Evolutionary conservation across 305 asterid genomes (phyloP).

Genomic region (Solanum hybrid): DNA sequence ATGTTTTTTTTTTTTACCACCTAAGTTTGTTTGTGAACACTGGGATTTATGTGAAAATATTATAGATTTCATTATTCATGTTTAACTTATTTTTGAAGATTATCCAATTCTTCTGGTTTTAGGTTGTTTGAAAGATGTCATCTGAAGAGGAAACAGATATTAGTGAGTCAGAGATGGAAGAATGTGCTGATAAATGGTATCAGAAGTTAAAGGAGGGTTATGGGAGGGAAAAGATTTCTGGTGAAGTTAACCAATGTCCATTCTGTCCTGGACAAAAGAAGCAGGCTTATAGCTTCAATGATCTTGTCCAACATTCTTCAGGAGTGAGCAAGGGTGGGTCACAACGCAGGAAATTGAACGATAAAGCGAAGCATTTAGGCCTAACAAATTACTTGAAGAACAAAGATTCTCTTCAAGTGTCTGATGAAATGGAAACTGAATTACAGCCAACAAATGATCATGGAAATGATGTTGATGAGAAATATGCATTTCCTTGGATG

Average conservation of each 20-base stretch:
- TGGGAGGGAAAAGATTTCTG: constrained; percentile 10
- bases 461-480: constrained; percentile 18
- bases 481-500: constrained; percentile 18
- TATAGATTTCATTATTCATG: not conserved
- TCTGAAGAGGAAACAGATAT: not conserved
- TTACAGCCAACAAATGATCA: not conserved
- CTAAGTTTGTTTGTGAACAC: not conserved
- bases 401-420: not conserved
- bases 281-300: constrained; percentile 12
- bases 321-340: constrained; percentile 14
- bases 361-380: constrained; percentile 29
- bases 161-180: constrained; percentile 20
- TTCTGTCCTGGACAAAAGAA: constrained; percentile 20
- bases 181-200: constrained; percentile 24
- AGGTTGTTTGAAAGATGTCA: not conserved
- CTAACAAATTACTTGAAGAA: constrained; percentile 14
- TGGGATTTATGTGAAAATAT: not conserved
- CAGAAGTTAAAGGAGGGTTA: constrained; percentile 20
- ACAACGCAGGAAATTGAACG: not conserved
- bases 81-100: not conserved
- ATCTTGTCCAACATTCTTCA: constrained; percentile 25
- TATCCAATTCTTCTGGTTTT: not conserved
- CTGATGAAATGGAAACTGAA: not conserved
- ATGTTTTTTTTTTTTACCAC: not conserved
- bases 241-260: constrained; percentile 21